Evolutionary conservation across 2,329 filamentous ascomycete species (phyloP), one percentile per base, ranked within the genome.

Genomic region (Phoma sp.): DNA sequence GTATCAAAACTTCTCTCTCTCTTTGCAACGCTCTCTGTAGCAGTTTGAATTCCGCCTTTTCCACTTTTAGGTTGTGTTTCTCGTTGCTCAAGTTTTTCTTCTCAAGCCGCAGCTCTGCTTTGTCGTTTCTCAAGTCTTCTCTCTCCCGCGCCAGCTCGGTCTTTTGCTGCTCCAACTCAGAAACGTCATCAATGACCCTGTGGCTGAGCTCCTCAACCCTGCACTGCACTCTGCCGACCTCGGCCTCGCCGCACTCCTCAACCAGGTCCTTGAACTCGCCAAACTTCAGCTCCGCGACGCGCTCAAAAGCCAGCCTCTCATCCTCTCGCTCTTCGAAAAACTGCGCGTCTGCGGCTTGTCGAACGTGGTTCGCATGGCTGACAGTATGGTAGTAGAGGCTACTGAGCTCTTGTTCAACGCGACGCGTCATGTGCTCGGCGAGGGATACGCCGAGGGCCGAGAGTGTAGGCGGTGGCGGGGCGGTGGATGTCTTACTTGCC

Each of bases 341-440:
- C 5, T 60, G 54, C 4, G 32, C 47, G 4, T 61, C 55, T 6
- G 57, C 58, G 4, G 27, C 27, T n/a, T 21, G 32, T 4, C 49
- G 58, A 4, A 58, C 38, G 32, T 55, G 24, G 12, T 46, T 29
- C 2, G 58, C 57, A 10, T 58, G 38, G 19, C 47, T 39, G 7
- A 52, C 32, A 0, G 51, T 41, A 8, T 61, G 37, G 5, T 27
- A 35, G 21, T 49, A 58, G 6, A 62, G 43, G 3, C 17, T 41
- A 9, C 36, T 3, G 1, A 62, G 35, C 6, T 61, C 32, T 1
- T 22, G 22, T 38, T 62, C 41, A n/a, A 50, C 43, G 3, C 41
- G 21, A 22, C 21, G 37, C 3, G 47, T 45, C n/a, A 52, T 12
- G 8, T 47, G 47, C 9, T 45, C 51, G 38, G 29, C 43, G 13